Conservation (phyloP, 169 alveolate species). For the Eimeria falciformis region DNA sequence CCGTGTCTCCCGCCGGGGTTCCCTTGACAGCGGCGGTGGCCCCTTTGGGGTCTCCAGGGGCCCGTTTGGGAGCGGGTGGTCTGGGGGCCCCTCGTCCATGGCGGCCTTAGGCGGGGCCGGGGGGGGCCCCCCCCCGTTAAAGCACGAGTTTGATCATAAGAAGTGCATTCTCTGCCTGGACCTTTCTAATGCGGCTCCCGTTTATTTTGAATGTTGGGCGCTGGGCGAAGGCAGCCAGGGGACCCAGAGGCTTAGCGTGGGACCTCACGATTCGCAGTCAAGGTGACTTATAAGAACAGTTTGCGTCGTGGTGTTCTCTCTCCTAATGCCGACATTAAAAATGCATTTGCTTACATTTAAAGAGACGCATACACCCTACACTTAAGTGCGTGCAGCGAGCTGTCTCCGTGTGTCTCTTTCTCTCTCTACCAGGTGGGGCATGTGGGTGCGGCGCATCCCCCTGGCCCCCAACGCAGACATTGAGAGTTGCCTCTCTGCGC, state of each 20-base stretch:
- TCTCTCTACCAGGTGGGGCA: constrained; percentile 50
- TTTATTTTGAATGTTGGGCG: constrained; percentile 11
- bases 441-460: constrained; percentile 66
- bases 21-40: background rate
- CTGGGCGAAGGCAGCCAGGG: background rate
- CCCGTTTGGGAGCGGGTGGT: background rate
- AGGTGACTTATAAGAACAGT: background rate
- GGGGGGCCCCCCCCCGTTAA: constrained; percentile 1
- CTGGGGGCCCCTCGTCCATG: background rate
- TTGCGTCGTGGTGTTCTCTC: background rate
- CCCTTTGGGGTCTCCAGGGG: background rate
- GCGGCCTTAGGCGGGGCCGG: background rate
- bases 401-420: background rate
- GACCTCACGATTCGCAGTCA: constrained; percentile 44
- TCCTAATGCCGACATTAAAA: too few relatives aligned
- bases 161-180: constrained; percentile 37
- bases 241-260: background rate
- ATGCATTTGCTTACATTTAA: too few relatives aligned
- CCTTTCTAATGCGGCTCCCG: background rate
- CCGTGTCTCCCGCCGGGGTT: background rate
- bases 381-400: background rate
- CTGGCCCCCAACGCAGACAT: constrained; percentile 1
- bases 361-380: too few relatives aligned
- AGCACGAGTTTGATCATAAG: constrained; percentile 33
- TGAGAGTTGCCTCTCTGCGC: background rate